phyloP scores from a whole-genome alignment of 345 rosid genomes.

The Nasturtium officinale region DNA sequence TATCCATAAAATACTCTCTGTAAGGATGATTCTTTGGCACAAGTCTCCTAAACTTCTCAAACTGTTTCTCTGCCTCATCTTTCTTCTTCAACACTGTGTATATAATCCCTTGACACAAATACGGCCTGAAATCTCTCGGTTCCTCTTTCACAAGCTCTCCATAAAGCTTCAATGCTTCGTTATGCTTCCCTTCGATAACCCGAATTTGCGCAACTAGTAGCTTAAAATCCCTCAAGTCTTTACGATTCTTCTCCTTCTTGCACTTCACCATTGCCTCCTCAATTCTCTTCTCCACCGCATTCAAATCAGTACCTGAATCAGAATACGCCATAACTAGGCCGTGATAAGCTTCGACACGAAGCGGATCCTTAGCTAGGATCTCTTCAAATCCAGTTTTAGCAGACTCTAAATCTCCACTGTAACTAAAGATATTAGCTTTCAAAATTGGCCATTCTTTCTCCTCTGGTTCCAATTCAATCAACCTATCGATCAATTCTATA shows the following conservation, averaged over 20 bases:
- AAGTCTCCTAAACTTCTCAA: constrained; percentile 77
- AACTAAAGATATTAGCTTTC: constrained; percentile 62
- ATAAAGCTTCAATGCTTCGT: constrained; percentile 76
- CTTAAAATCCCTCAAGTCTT: constrained; percentile 79
- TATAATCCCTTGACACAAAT: constrained; percentile 84
- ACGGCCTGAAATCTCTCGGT: constrained; percentile 92
- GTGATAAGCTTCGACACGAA: constrained; percentile 85
- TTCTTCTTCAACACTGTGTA: constrained; percentile 73
- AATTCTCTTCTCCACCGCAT: constrained; percentile 58
- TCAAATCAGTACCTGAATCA: constrained; percentile 55
- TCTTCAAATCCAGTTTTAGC: constrained; percentile 67
- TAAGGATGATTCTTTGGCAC: constrained; percentile 87
- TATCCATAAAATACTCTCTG: constrained; percentile 75
- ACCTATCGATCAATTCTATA: constrained; percentile 55
- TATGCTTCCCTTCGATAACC: constrained; percentile 66
- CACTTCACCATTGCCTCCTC: constrained; percentile 72
- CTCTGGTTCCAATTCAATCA: constrained; percentile 73
- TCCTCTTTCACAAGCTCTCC: constrained; percentile 84
- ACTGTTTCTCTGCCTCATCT: constrained; percentile 82
- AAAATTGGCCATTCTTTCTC: constrained; percentile 79
- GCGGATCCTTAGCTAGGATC: constrained; percentile 65
- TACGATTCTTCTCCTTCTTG: constrained; percentile 63
- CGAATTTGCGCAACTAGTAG: constrained; percentile 73
- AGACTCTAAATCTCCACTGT: constrained; percentile 61
- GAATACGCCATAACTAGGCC: constrained; percentile 74